Conservation (phyloP, 108 stramenopile genomes). For the Skeletonema grethae region DNA sequence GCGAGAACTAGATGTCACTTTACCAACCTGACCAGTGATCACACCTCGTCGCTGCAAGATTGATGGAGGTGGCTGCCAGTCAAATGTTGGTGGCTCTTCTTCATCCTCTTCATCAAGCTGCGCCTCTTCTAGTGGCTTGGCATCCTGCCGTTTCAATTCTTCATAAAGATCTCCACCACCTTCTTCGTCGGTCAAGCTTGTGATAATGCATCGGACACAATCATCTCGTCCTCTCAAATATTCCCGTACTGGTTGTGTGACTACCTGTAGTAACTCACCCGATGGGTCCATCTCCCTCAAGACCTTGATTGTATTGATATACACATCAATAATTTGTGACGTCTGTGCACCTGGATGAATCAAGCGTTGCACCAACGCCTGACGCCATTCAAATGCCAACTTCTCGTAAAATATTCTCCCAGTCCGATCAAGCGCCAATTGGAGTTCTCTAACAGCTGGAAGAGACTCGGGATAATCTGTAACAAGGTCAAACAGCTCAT, state of each 20-base stretch:
- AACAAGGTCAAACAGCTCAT: conserved; percentile 81
- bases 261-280: conserved; percentile 83
- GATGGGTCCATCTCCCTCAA: conserved; percentile 85
- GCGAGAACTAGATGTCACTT: conserved; percentile 34
- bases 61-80: conserved; percentile 82
- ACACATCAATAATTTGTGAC: conserved; percentile 94
- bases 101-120: conserved; percentile 69
- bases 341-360: conserved; percentile 96
- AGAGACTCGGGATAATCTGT: conserved; percentile 83
- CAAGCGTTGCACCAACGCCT: conserved; percentile 73
- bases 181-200: conserved; percentile 92
- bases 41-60: conserved; percentile 62
- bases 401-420: conserved; percentile 30
- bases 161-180: conserved; percentile 92
- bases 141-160: conserved; percentile 90
- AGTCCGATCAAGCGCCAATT: conserved; percentile 58
- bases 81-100: conserved; percentile 68
- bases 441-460: conserved; percentile 73
- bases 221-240: conserved; percentile 87
- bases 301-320: conserved; percentile 92
- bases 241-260: conserved; percentile 85
- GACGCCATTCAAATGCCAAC: conserved; percentile 53
- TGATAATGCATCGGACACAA: conserved; percentile 96
- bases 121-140: conserved; percentile 74
- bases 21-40: conserved; percentile 44